Conservation (phyloP, 257 asterid species). For the Ligustrum vulgare region DNA sequence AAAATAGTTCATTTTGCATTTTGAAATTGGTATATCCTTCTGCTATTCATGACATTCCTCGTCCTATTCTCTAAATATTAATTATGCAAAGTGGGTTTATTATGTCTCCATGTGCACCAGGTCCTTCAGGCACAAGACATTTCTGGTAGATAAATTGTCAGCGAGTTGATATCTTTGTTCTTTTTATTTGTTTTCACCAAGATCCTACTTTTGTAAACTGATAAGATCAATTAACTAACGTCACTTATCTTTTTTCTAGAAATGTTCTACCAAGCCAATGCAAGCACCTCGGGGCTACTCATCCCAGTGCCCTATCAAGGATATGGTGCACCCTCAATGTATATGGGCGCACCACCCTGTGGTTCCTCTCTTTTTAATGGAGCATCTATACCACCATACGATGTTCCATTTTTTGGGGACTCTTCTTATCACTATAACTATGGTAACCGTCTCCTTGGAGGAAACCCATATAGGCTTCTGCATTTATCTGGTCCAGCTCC, state of each 20-base stretch:
- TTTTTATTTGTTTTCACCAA: constrained; percentile 12
- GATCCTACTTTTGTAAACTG: constrained; percentile 7
- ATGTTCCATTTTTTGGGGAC: constrained; percentile 79
- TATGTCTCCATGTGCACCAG: neutral
- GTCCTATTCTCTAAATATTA: neutral
- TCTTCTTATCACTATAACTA: constrained; percentile 77
- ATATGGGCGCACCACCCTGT: constrained; percentile 77
- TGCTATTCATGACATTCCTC: neutral
- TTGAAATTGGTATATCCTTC: neutral
- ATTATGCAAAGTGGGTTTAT: neutral
- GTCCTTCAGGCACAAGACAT: neutral
- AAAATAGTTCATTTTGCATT: neutral
- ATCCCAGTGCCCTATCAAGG: constrained; percentile 64
- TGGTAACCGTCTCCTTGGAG: constrained; percentile 81
- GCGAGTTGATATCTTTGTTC: neutral
- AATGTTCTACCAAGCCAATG: constrained; percentile 63
- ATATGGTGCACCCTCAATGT: constrained; percentile 77
- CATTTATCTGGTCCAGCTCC: constrained; percentile 78
- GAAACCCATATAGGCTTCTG: constrained; percentile 74
- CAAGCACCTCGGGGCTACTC: constrained; percentile 70
- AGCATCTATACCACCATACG: constrained; percentile 74
- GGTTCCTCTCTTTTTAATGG: constrained; percentile 75
- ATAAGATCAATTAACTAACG: neutral
- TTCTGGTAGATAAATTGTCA: neutral
- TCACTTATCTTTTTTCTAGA: constrained; percentile 37